Evolutionary conservation across 2,329 filamentous ascomycete species (phyloP), one percentile per base, ranked within the genome.

Genomic region (Fonsecaea multimorphosa): DNA sequence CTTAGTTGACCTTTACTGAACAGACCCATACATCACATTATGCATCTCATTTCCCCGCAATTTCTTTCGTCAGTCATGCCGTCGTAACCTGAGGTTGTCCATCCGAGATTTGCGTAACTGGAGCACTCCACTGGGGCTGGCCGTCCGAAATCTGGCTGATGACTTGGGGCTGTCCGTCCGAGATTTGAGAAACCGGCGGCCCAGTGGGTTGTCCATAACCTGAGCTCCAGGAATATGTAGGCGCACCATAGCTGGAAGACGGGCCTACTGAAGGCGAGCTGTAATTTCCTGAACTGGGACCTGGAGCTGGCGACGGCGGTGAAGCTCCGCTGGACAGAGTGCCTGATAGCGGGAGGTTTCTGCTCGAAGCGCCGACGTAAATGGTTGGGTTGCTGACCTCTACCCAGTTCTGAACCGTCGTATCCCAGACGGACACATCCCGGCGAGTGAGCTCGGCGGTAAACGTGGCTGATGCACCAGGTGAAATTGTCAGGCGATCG

Each of bases 381-480:
- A 87, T 82, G 64, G 80, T 87, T 59, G 82, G 77, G 71, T 86
- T 82, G 24, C 79, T 72, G 32, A 80, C 81, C 61, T 89, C 81
- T 53, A 92, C 85, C 93, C 94, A 98, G 81, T 97, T 89, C 83
- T 97, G 93, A n/a, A 80, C 76, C 1, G 75, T 83, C 0, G 86
- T 81, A 71, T 97, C 91, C 93, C 94, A 97, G 80, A 93, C 95
- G 76, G 89, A 92, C 63, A 97, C 72, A 74, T 97, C 94, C 63
- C 92, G 87, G 44, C 93, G 85, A 5, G 88, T 93, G 62, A 97
- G 78, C 16, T 88, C 84, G 0, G 86, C 88, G 0, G 77, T 82
- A 81, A 95, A 96, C 1, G 83, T 86, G 2, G 81, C 83, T 58
- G 84, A 87, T 77, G 87, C 77, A n/a, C 91, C 92, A 0, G 91